phyloP scores from a whole-genome alignment of 2,329 filamentous ascomycete species.

The Nannizziopsis barbatae region DNA sequence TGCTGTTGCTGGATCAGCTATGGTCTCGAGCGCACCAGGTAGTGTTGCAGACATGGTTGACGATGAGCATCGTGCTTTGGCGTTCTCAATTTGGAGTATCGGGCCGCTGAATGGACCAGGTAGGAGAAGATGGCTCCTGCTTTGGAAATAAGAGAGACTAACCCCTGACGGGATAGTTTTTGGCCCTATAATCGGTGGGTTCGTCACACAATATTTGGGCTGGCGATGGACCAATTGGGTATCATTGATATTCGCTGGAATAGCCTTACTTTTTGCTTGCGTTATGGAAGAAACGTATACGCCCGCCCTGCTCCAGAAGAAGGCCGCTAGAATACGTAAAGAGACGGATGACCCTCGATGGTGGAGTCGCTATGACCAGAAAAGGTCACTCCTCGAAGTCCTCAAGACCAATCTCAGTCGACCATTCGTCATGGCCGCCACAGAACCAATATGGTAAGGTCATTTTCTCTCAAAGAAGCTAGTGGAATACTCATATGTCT shows the following conservation, averaged over 20 bases:
- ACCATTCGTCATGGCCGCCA: constrained; percentile 64
- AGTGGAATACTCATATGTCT: neutral
- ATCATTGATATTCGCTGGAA: constrained; percentile 58
- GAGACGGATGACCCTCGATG: constrained; percentile 60
- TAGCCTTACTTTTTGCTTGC: constrained; percentile 48
- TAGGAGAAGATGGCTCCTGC: constrained; percentile 15
- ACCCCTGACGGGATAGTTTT: constrained; percentile 27
- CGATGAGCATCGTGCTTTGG: constrained; percentile 68
- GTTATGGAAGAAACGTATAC: constrained; percentile 65
- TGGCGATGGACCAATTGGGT: constrained; percentile 88
- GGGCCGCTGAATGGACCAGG: constrained; percentile 69
- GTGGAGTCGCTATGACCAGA: constrained; percentile 72
- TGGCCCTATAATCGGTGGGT: constrained; percentile 68
- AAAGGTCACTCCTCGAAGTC: constrained; percentile 51
- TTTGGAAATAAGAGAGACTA: constrained; percentile 2
- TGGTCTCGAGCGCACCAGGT: constrained; percentile 74
- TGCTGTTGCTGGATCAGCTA: constrained; percentile 62
- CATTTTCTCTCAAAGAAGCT: constrained; percentile 3
- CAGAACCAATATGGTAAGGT: constrained; percentile 69
- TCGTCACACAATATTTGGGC: constrained; percentile 56
- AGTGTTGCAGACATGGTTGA: constrained; percentile 73
- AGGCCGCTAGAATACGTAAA: constrained; percentile 53
- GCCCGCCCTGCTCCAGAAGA: constrained; percentile 56
- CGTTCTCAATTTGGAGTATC: constrained; percentile 71
- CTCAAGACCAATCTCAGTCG: constrained; percentile 65